A percentile compares a stretch with the other conserved stretches of the same genome.
Conservation (phyloP, 371 early-diverging fungal species). For the Actinomortierella ambigua region DNA sequence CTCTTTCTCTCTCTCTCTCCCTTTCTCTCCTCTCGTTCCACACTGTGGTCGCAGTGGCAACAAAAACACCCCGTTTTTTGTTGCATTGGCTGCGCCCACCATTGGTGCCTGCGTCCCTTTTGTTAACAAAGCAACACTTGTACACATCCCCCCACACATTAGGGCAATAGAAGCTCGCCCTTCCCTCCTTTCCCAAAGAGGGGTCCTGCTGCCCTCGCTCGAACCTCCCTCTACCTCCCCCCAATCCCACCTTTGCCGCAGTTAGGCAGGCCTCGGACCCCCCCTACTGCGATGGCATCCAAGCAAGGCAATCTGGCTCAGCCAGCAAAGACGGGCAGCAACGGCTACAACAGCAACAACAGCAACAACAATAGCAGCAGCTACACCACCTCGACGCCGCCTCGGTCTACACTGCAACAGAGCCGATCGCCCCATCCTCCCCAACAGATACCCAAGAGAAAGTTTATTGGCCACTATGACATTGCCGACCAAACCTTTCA, state of each 20-base stretch:
- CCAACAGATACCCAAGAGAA: conserved; percentile 15
- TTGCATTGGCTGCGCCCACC: neutral
- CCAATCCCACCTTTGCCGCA: conserved; percentile 4
- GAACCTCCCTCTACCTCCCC: neutral
- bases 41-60: neutral
- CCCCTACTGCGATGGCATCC: neutral
- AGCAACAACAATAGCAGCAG: neutral
- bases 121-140: conserved; percentile 2
- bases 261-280: neutral
- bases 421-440: conserved; percentile 6
- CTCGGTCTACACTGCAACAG: neutral
- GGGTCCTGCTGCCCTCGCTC: conserved; percentile 2
- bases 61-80: neutral
- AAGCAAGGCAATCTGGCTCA: conserved; percentile 1
- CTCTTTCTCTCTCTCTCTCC: neutral
- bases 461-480: conserved; percentile 45
- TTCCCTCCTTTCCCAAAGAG: neutral
- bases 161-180: neutral
- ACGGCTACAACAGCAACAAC: conserved; percentile 8
- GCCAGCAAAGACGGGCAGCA: neutral
- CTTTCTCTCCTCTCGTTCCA: neutral
- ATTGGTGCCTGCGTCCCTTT: neutral
- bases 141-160: neutral
- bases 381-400: neutral
- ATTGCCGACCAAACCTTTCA: conserved; percentile 46